These are phyloP conservation scores for Epithele typhae DNA, from an alignment of 768 basidiomycete species.

Conservation along the genomic window DNA sequence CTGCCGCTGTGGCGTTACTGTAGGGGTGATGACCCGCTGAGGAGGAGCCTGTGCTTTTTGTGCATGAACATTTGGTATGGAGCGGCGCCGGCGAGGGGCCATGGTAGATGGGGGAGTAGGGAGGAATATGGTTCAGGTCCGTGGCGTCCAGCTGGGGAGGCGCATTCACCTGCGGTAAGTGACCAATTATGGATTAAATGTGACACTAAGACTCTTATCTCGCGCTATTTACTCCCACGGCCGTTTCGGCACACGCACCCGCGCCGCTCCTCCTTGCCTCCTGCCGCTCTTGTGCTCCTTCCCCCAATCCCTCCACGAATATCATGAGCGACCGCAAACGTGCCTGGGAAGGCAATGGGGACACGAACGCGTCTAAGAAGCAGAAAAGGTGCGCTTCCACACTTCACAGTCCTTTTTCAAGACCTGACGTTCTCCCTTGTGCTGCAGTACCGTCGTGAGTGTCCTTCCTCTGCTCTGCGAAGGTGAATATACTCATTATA, in stretches of 20 bases:
- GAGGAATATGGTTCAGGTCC: no score
- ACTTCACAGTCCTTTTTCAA: constrained; percentile 12
- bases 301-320: background rate
- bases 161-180: no score
- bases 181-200: no score
- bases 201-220: no score
- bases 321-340: constrained; percentile 68
- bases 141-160: no score
- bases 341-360: constrained; percentile 50
- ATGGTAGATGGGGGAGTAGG: constrained; percentile 9
- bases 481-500: constrained; percentile 68
- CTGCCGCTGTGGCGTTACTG: constrained; percentile 14
- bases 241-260: no score
- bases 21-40: constrained; percentile 15
- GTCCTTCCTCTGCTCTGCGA: constrained; percentile 33
- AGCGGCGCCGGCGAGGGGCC: constrained; percentile 23
- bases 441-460: constrained; percentile 71
- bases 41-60: constrained; percentile 9
- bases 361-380: constrained; percentile 50
- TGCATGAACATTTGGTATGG: constrained; percentile 16
- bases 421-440: constrained; percentile 7
- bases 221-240: no score
- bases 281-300: background rate
- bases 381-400: constrained; percentile 53
- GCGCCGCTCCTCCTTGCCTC: background rate